Conservation (phyloP, 1,284 basidiomycete species). For the Ceratobasidium sp. region DNA sequence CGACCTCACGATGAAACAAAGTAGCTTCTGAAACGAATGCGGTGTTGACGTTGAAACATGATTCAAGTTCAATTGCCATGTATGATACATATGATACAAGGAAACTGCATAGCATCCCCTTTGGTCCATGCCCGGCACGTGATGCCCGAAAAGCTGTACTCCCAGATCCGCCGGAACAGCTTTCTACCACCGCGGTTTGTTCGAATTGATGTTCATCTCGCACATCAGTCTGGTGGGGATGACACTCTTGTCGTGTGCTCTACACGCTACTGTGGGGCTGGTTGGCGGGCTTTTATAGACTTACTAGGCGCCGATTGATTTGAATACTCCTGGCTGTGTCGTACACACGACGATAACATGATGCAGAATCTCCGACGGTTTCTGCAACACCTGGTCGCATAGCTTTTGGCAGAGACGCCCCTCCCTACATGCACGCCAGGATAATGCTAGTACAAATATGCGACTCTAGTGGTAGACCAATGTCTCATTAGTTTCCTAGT, state of each 20-base stretch:
- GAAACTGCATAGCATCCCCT: not conserved
- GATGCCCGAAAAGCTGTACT: not conserved
- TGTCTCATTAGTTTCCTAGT: not conserved
- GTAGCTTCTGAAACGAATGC: not conserved
- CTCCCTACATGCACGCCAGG: conserved; percentile 2
- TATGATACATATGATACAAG: not conserved
- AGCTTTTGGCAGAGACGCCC: not conserved
- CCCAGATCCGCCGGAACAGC: not conserved
- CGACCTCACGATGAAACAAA: conserved; percentile 8
- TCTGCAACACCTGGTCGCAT: not conserved
- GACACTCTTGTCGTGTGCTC: not conserved
- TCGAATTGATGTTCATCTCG: not conserved
- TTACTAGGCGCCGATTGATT: not conserved
- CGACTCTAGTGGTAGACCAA: not conserved
- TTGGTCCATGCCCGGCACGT: not conserved
- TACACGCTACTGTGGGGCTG: not conserved
- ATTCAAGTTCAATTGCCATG: not conserved
- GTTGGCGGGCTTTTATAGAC: not conserved
- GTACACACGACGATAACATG: not conserved
- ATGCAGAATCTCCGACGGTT: not conserved
- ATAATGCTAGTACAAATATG: conserved; percentile 3
- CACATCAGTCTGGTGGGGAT: not conserved
- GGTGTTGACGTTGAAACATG: not conserved
- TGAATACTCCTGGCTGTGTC: not conserved
- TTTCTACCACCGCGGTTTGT: too few relatives aligned